Evolutionary conservation across 2,329 filamentous ascomycete species (phyloP), one percentile per base, ranked within the genome.

Genomic region (Trichoderma sp.): DNA sequence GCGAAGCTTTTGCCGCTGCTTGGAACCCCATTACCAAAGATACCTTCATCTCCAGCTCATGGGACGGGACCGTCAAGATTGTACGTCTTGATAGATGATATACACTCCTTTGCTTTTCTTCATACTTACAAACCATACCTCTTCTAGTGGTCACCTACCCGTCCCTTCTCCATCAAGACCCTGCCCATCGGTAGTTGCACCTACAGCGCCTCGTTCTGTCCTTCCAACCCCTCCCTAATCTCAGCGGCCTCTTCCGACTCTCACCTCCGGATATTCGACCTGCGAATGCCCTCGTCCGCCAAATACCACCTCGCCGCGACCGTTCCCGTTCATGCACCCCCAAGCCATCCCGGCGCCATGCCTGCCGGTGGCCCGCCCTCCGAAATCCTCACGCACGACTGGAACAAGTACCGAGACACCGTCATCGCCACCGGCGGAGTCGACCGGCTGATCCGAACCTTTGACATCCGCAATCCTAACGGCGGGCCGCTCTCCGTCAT

Each of bases 61-160:
- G 96, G 96, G 96, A 99, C 78, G 96, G 96, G 64, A 97, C 93
- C 2, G 90, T 98, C 77, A 98, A 98, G 84, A 90, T 99, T 77
- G 90, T 91, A 79, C 72, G 86, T 56, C 47, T 24, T 34, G 9
- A 60, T 14, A 6, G 18, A 4, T 24, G 43, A n/a, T 61, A 72
- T 61, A 72, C 26, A 15, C 18, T 28, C 62, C 30, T 53, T 58
- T 9, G 7, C 36, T 39, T 11, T 61, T 21, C 26, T 43, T 34
- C 4, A 32, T 67, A 56, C 64, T 68, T 32, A 67, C 53, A 58
- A 67, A 6, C 9, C 30, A 18, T 43, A 3, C 2, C 43, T 30
- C 51, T 21, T 30, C 47, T 26, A 92, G 89, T 99, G 95, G 95
- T 93, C 93, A 15, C 96, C 96, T 1, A 90, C 92, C 63, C 87